These are phyloP conservation scores for Colletotrichum tanaceti DNA, from an alignment of 2,329 filamentous ascomycete species.

Conservation along the genomic window DNA sequence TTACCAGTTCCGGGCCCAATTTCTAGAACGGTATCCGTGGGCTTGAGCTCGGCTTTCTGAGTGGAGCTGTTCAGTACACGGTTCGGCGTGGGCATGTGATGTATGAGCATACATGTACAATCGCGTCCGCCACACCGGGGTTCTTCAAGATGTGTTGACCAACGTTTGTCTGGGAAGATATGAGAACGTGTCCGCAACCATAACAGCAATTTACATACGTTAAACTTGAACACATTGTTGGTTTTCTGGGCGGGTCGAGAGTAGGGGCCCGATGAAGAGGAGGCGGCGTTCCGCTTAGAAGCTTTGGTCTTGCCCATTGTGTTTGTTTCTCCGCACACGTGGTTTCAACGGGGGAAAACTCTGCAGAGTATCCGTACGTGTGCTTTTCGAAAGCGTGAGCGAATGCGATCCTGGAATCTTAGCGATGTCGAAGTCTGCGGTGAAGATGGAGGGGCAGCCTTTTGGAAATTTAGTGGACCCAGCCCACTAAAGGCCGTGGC, in stretches of 20 bases:
- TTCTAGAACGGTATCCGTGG: constrained; percentile 90
- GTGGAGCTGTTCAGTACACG: constrained; percentile 49
- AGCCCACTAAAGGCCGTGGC: constrained; percentile 21
- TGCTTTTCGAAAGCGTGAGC: too few relatives aligned
- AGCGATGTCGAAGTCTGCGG: constrained; percentile 36
- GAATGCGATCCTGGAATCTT: constrained; percentile 19
- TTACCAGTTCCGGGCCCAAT: constrained; percentile 92
- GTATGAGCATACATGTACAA: constrained; percentile 51
- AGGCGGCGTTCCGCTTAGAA: constrained; percentile 64
- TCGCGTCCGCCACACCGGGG: constrained; percentile 83
- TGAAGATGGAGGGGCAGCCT: constrained; percentile 41
- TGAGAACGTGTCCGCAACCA: constrained; percentile 49
- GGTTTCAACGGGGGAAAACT: too few relatives aligned
- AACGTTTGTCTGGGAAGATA: constrained; percentile 30
- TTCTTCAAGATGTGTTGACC: constrained; percentile 89
- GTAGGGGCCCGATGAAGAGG: constrained; percentile 45
- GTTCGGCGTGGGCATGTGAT: constrained; percentile 11
- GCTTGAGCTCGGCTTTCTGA: constrained; percentile 88
- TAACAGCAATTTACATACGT: constrained; percentile 65
- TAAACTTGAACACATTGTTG: constrained; percentile 98
- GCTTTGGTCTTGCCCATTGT: constrained; percentile 65
- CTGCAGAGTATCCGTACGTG: too few relatives aligned
- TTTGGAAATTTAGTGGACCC: constrained; percentile 41
- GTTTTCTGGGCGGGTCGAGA: constrained; percentile 39
- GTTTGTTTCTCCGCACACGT: not conserved